Percentiles rank a stretch among this genome's conserved stretches.
Evolutionary conservation across 2,329 filamentous ascomycete species (phyloP).

Genomic region (Colletotrichum chlorophyti): DNA sequence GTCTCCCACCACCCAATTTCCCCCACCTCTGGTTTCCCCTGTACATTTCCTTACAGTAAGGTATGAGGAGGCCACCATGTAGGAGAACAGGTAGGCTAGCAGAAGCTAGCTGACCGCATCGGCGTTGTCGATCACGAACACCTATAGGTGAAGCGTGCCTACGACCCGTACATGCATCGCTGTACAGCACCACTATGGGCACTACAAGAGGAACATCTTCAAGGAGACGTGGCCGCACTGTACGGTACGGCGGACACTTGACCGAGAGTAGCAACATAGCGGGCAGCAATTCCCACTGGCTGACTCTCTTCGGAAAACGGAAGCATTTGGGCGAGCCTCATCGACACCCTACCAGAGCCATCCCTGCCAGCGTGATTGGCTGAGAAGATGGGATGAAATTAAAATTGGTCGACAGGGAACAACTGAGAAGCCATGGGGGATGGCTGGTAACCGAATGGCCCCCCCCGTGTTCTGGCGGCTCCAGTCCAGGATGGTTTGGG

Average conservation of each 20-base stretch:
- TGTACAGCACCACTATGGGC: too few relatives aligned
- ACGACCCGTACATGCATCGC: too few relatives aligned
- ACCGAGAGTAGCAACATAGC: background rate
- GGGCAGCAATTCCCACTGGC: slow-evolving; percentile 11
- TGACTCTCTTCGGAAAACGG: background rate
- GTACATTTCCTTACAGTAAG: too few relatives aligned
- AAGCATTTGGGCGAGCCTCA: slow-evolving; percentile 17
- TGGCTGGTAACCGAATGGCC: slow-evolving; percentile 24
- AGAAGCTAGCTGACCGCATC: too few relatives aligned
- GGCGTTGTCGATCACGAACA: too few relatives aligned
- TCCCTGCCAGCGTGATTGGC: slow-evolving; percentile 21
- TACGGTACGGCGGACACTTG: slow-evolving; percentile 22
- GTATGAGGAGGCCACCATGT: too few relatives aligned
- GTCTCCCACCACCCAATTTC: too few relatives aligned
- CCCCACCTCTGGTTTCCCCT: background rate
- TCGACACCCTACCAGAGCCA: background rate
- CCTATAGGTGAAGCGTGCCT: too few relatives aligned
- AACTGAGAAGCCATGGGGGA: background rate
- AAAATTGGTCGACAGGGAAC: slow-evolving; percentile 22
- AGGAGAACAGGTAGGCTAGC: too few relatives aligned
- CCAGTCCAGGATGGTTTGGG: slow-evolving; percentile 20
- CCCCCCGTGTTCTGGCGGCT: slow-evolving; percentile 8
- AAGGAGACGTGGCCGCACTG: too few relatives aligned
- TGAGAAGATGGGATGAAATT: slow-evolving; percentile 28
- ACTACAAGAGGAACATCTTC: too few relatives aligned